These are phyloP conservation scores for Neonectria sp. DNA, from an alignment of 2,329 filamentous ascomycete species.

Conservation along the genomic window DNA sequence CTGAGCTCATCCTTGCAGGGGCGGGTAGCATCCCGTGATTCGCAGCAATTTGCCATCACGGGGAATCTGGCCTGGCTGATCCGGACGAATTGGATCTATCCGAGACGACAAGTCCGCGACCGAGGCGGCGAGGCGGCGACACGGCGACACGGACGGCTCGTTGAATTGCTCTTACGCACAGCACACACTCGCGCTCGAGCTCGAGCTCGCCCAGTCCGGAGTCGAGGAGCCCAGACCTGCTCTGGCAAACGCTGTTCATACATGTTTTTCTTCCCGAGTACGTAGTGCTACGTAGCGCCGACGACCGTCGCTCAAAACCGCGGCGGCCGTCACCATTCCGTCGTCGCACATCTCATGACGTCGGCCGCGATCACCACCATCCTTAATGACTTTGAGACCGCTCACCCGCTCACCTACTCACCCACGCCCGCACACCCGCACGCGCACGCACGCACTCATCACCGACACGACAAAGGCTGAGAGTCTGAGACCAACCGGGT, in stretches of 20 bases:
- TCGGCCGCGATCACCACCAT: background rate
- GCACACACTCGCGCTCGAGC: background rate
- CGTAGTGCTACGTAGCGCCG: background rate
- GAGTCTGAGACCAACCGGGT: conserved; percentile 4
- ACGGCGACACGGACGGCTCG: background rate
- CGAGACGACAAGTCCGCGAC: conserved; percentile 36
- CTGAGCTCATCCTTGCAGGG: conserved; percentile 38
- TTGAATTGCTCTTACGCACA: background rate
- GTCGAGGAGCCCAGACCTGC: conserved; percentile 1
- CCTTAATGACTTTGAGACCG: background rate
- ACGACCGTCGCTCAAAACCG: background rate
- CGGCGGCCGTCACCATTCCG: background rate
- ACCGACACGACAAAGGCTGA: background rate
- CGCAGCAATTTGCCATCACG: conserved; percentile 43
- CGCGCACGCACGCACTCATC: background rate
- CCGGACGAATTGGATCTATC: conserved; percentile 49
- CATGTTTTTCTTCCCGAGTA: background rate
- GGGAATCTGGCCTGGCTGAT: conserved; percentile 42
- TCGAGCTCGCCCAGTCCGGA: background rate
- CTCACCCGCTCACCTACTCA: background rate
- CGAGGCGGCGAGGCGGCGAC: conserved; percentile 15
- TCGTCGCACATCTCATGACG: conserved; percentile 5
- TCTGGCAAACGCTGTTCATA: background rate
- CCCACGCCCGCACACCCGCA: background rate
- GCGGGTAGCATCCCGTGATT: conserved; percentile 43